Evolutionary conservation across 2,329 filamentous ascomycete genomes (phyloP).

Genomic region (Diaporthe caulivora): DNA sequence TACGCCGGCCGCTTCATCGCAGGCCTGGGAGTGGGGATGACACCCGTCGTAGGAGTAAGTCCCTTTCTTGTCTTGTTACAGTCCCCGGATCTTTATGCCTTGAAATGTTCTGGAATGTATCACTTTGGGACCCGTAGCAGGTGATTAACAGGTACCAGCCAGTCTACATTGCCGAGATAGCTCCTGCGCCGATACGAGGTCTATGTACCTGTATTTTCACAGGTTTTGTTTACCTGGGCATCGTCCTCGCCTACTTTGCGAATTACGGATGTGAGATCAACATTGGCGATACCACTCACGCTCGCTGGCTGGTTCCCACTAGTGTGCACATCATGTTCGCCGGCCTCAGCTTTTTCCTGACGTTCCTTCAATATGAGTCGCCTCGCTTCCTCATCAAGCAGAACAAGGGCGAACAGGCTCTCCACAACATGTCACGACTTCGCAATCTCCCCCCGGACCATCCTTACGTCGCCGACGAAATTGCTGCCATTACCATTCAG

Average conservation of each 20-base stretch:
- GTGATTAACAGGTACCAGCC: constrained; percentile 53
- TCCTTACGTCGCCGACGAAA: constrained; percentile 72
- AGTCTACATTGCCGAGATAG: constrained; percentile 80
- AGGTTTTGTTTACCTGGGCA: constrained; percentile 80
- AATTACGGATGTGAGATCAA: constrained; percentile 71
- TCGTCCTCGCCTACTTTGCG: constrained; percentile 83
- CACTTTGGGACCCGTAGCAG: too few species aligned
- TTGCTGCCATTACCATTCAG: constrained; percentile 73
- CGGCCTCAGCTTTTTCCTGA: constrained; percentile 76
- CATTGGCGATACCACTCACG: constrained; percentile 58
- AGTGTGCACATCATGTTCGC: constrained; percentile 84
- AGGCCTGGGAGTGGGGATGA: constrained; percentile 75
- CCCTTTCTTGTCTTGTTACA: too few species aligned
- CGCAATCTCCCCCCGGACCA: constrained; percentile 71
- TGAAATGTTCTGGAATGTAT: too few species aligned
- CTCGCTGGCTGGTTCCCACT: constrained; percentile 73
- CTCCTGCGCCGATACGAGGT: constrained; percentile 76
- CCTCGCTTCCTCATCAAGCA: constrained; percentile 78
- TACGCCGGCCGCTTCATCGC: constrained; percentile 77
- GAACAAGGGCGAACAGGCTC: constrained; percentile 69
- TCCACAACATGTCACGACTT: constrained; percentile 66
- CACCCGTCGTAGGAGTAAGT: constrained; percentile 68
- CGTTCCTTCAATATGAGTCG: constrained; percentile 77
- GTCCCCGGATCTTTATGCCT: too few species aligned
- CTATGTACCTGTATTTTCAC: constrained; percentile 80